Evolutionary conservation across 2,329 filamentous ascomycete genomes (phyloP).

Genomic region (Uncinocarpus reesii): DNA sequence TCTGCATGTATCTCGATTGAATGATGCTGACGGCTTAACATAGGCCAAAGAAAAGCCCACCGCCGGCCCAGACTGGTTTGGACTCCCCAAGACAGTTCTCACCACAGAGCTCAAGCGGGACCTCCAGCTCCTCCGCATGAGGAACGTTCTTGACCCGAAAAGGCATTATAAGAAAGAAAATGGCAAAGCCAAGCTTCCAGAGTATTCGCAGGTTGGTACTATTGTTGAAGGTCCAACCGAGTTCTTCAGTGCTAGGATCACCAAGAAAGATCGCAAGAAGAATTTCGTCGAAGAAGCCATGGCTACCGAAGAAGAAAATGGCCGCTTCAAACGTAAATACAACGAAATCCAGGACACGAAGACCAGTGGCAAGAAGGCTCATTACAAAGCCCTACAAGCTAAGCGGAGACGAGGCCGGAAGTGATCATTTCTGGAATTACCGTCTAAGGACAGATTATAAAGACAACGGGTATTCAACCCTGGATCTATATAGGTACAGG

Average conservation of each 20-base stretch:
- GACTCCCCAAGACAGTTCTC: conserved; percentile 72
- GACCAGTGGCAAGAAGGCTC: conserved; percentile 75
- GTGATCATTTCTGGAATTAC: background rate
- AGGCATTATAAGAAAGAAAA: conserved; percentile 81
- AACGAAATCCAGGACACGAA: conserved; percentile 72
- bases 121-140: conserved; percentile 79
- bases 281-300: conserved; percentile 81
- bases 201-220: conserved; percentile 80
- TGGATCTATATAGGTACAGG: too few relatives aligned
- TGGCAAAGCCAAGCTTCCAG: conserved; percentile 59
- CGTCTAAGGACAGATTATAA: background rate
- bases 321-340: conserved; percentile 80
- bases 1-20: background rate
- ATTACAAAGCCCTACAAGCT: conserved; percentile 69
- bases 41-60: conserved; percentile 47
- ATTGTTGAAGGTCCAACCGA: conserved; percentile 83
- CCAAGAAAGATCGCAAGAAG: conserved; percentile 76
- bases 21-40: conserved; percentile 14
- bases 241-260: conserved; percentile 68
- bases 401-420: conserved; percentile 34
- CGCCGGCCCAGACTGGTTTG: conserved; percentile 75
- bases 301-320: conserved; percentile 52
- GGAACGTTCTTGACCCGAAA: conserved; percentile 78
- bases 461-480: background rate
- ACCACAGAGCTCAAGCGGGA: conserved; percentile 82